A percentile compares a stretch with the other conserved stretches of the same genome.
Evolutionary conservation across 805 yeast species (phyloP).

Genomic region (Metahyphopichia silvanorum): DNA sequence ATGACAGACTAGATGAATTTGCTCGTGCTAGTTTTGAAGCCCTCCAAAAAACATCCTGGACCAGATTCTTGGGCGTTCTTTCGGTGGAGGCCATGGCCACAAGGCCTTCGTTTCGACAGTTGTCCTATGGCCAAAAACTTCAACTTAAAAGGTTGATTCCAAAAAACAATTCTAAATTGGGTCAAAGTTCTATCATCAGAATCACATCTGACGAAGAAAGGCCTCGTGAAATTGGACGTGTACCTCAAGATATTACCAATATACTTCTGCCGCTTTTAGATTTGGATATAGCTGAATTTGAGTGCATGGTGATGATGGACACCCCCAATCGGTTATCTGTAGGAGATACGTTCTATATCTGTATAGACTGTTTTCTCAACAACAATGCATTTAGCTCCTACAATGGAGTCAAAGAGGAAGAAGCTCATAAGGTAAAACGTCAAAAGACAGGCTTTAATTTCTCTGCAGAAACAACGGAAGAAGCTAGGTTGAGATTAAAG

Average conservation of each 20-base stretch:
- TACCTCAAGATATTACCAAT: constrained; percentile 67
- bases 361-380: constrained; percentile 61
- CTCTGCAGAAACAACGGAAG: constrained; percentile 50
- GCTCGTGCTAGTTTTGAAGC: not conserved
- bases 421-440: not conserved
- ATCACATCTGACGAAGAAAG: constrained; percentile 22
- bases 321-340: constrained; percentile 53
- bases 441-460: constrained; percentile 19
- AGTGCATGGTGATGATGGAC: constrained; percentile 55
- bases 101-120: constrained; percentile 51
- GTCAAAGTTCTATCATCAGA: constrained; percentile 24
- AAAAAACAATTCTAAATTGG: constrained; percentile 11
- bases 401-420: constrained; percentile 4
- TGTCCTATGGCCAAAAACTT: constrained; percentile 44
- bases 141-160: constrained; percentile 34
- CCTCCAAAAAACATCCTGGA: constrained; percentile 19
- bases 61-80: constrained; percentile 55
- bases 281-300: constrained; percentile 49
- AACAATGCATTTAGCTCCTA: constrained; percentile 28
- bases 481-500: constrained; percentile 47
- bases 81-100: constrained; percentile 71
- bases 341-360: constrained; percentile 75
- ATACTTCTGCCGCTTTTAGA: constrained; percentile 65
- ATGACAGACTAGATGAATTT: not conserved
- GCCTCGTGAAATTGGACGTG: constrained; percentile 70